phyloP scores from a whole-genome alignment of 1,139 yeast species.

The Hansenula sp. region DNA sequence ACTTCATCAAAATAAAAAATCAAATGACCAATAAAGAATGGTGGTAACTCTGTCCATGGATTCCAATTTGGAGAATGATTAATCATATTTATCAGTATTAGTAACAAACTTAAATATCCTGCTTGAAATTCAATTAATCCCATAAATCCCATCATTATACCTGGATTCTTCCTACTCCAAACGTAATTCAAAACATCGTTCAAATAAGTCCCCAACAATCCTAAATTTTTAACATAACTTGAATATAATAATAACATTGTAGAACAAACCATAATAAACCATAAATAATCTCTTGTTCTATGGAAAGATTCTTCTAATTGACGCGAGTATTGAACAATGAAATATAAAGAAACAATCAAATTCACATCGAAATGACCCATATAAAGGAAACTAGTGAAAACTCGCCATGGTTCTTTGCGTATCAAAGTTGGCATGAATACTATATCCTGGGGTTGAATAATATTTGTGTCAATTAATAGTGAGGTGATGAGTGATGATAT shows the following conservation, averaged over 20 bases:
- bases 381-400: conserved; percentile 16
- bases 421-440: conserved; percentile 11
- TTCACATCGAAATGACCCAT: conserved; percentile 14
- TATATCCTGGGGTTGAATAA: conserved; percentile 7
- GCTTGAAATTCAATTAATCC: conserved; percentile 12
- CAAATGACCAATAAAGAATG: conserved; percentile 16
- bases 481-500: conserved; percentile 9
- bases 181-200: conserved; percentile 14
- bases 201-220: conserved; percentile 8
- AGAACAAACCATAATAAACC: conserved; percentile 16
- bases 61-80: neutral
- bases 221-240: conserved; percentile 4
- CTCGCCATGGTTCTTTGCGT: conserved; percentile 18
- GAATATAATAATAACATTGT: conserved; percentile 8
- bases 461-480: conserved; percentile 8
- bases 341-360: conserved; percentile 9
- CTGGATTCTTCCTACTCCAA: conserved; percentile 20
- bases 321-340: conserved; percentile 12
- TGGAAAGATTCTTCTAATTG: conserved; percentile 13
- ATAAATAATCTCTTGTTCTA: conserved; percentile 12
- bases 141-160: conserved; percentile 7
- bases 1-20: conserved; percentile 21
- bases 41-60: conserved; percentile 2
- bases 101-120: conserved; percentile 11
- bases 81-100: conserved; percentile 3